These are phyloP conservation scores for Petunia secreta DNA, from an alignment of 257 asterid species.

Conservation along the genomic window DNA sequence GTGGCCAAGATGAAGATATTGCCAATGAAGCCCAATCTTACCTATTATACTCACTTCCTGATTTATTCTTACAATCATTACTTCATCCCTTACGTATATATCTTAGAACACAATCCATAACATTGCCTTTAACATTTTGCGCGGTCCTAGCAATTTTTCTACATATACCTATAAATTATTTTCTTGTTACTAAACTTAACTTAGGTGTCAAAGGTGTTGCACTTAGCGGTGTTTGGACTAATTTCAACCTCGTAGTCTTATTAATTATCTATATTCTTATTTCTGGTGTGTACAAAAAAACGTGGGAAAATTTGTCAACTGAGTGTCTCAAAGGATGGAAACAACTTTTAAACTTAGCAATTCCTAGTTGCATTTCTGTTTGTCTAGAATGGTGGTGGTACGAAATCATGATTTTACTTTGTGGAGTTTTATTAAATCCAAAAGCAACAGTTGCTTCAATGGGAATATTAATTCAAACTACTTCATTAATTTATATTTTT, in stretches of 20 bases:
- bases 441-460: slow-evolving; percentile 38
- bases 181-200: slow-evolving; percentile 35
- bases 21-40: slow-evolving; percentile 39
- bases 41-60: slow-evolving; percentile 36
- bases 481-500: slow-evolving; percentile 39
- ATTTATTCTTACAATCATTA: slow-evolving; percentile 37
- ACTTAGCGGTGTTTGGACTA: slow-evolving; percentile 33
- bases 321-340: slow-evolving; percentile 42
- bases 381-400: slow-evolving; percentile 51
- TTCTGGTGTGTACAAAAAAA: slow-evolving; percentile 33
- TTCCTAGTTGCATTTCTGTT: slow-evolving; percentile 42
- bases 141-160: slow-evolving; percentile 32
- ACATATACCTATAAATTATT: slow-evolving; percentile 36
- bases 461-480: slow-evolving; percentile 41
- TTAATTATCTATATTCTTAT: slow-evolving; percentile 29
- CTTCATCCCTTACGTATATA: slow-evolving; percentile 41
- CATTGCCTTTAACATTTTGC: slow-evolving; percentile 39
- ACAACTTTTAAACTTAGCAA: slow-evolving; percentile 34
- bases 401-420: slow-evolving; percentile 42
- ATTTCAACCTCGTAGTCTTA: slow-evolving; percentile 34
- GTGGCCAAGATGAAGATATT: slow-evolving; percentile 41
- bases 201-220: slow-evolving; percentile 44
- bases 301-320: slow-evolving; percentile 39
- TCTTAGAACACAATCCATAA: slow-evolving; percentile 41
- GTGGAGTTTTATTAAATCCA: slow-evolving; percentile 33